Percentiles rank a stretch among this genome's conserved stretches.
These are phyloP conservation scores for Phialemoniopsis sp. DNA, from an alignment of 2,329 filamentous ascomycete genomes.

Conservation along the genomic window DNA sequence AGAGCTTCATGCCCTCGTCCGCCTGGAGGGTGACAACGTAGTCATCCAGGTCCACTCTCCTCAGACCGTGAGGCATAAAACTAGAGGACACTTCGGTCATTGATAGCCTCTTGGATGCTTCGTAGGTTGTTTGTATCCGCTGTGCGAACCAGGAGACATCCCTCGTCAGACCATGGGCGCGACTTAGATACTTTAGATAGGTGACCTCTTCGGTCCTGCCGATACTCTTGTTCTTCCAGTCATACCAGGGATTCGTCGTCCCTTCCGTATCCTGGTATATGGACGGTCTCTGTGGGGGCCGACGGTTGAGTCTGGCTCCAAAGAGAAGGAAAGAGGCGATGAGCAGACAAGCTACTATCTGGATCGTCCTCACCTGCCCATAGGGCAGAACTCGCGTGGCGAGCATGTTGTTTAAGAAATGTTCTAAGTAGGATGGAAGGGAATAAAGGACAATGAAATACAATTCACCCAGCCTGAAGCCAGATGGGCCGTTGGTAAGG, in stretches of 20 bases:
- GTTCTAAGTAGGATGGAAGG: too few relatives aligned
- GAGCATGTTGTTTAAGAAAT: background rate
- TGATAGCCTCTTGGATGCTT: slow-evolving; percentile 9
- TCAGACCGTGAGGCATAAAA: slow-evolving; percentile 13
- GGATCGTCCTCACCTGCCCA: slow-evolving; percentile 1
- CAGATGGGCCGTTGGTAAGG: too few relatives aligned
- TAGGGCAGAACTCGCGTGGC: background rate
- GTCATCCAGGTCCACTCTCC: slow-evolving; percentile 5
- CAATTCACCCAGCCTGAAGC: too few relatives aligned
- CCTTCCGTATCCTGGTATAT: slow-evolving; percentile 19
- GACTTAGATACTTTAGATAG: slow-evolving; percentile 17
- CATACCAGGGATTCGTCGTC: slow-evolving; percentile 11
- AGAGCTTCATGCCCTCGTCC: slow-evolving; percentile 23
- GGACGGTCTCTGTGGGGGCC: background rate
- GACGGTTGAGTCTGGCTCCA: background rate
- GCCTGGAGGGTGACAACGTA: too few relatives aligned
- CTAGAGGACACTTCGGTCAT: slow-evolving; percentile 11
- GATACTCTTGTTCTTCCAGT: slow-evolving; percentile 10
- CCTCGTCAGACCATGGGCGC: slow-evolving; percentile 15
- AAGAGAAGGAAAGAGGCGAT: background rate
- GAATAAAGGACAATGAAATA: too few relatives aligned
- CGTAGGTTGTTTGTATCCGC: slow-evolving; percentile 10
- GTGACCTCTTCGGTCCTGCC: slow-evolving; percentile 11
- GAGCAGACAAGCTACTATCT: background rate
- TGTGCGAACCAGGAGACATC: slow-evolving; percentile 17